Percentiles rank a stretch among this genome's conserved stretches.
Conservation (phyloP, 225 moss, liverwort and hornwort genomes). For the Bryum argenteum region DNA sequence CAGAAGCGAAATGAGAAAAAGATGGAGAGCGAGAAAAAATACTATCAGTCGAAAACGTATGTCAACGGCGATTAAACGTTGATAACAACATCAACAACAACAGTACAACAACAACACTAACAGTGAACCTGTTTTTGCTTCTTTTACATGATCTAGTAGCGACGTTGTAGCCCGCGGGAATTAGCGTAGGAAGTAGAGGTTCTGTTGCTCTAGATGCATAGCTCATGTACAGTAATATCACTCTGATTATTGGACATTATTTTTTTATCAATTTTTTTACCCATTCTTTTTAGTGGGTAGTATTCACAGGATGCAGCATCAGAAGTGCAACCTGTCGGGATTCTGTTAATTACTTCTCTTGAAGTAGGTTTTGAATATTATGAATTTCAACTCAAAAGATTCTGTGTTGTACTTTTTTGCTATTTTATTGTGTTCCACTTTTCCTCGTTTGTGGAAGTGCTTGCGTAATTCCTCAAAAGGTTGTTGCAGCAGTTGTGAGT, state of each 20-base stretch:
- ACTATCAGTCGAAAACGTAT: conserved; percentile 79
- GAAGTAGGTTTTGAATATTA: too few species aligned
- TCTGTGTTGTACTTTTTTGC: too few species aligned
- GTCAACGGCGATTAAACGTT: conserved; percentile 74
- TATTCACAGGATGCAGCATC: not conserved
- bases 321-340: too few species aligned
- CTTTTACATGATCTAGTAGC: conserved; percentile 36
- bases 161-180: conserved; percentile 41
- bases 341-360: too few species aligned
- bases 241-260: conserved; percentile 25
- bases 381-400: too few species aligned
- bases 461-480: too few species aligned
- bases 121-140: conserved; percentile 24
- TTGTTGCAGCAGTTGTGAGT: too few species aligned
- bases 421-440: too few species aligned
- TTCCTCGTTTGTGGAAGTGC: too few species aligned
- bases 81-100: too few species aligned
- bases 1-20: conserved; percentile 93
- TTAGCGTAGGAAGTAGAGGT: conserved; percentile 40
- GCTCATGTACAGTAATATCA: conserved; percentile 36
- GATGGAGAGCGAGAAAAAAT: conserved; percentile 77
- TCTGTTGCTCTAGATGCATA: conserved; percentile 32
- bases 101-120: too few species aligned
- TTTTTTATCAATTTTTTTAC: conserved; percentile 25
- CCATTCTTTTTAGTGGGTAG: conserved; percentile 19